These are phyloP conservation scores for Tarenaya hassleriana DNA, from an alignment of 345 rosid genomes.

Conservation along the genomic window DNA sequence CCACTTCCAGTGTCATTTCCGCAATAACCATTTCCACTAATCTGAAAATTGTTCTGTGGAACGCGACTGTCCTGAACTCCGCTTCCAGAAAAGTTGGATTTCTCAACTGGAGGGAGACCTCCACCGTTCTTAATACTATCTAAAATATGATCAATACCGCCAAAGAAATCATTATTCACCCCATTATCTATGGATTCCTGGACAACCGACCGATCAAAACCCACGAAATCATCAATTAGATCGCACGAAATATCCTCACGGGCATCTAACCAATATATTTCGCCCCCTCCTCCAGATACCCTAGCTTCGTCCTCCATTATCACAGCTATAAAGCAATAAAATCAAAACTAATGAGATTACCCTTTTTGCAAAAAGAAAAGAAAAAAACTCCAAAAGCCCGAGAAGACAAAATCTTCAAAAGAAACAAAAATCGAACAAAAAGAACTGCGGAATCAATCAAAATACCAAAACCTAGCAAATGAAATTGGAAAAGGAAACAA, in stretches of 20 bases:
- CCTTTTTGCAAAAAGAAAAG: neutral
- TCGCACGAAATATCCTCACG: slow-evolving; percentile 79
- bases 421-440: slow-evolving; percentile 1
- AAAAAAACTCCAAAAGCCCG: neutral
- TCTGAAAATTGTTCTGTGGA: slow-evolving; percentile 19
- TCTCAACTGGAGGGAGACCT: slow-evolving; percentile 38
- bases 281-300: slow-evolving; percentile 31
- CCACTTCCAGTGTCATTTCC: slow-evolving; percentile 13
- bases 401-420: neutral
- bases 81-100: slow-evolving; percentile 4
- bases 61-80: slow-evolving; percentile 23
- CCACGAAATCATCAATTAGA: slow-evolving; percentile 54
- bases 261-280: slow-evolving; percentile 82
- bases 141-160: slow-evolving; percentile 87
- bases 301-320: slow-evolving; percentile 48
- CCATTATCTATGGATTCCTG: slow-evolving; percentile 36
- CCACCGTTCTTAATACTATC: slow-evolving; percentile 76
- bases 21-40: slow-evolving; percentile 21
- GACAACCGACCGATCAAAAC: slow-evolving; percentile 54
- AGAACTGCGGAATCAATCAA: neutral
- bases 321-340: slow-evolving; percentile 2
- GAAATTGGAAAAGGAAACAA: neutral
- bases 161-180: slow-evolving; percentile 63
- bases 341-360: neutral
- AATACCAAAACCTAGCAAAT: slow-evolving; percentile 6